These are phyloP conservation scores for Mallotus nudiflorus DNA, from an alignment of 345 rosid genomes.

Conservation along the genomic window DNA sequence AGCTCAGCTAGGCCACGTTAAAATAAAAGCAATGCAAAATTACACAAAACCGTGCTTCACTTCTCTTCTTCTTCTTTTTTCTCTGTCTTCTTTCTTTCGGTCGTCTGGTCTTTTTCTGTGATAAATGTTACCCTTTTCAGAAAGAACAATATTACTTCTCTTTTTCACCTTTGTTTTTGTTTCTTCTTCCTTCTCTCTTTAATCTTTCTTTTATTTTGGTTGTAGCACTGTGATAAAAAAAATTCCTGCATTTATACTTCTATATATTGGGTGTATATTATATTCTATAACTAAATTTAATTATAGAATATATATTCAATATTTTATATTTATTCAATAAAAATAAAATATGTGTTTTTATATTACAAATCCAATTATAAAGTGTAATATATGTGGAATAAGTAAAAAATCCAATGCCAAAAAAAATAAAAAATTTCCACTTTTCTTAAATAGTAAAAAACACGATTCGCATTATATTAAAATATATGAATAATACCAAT, in stretches of 20 bases:
- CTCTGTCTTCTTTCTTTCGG: neutral
- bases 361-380: too few species aligned
- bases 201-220: neutral
- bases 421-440: too few species aligned
- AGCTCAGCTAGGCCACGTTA: constrained; percentile 17
- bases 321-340: too few species aligned
- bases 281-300: too few species aligned
- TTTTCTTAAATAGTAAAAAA: too few species aligned
- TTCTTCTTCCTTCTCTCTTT: neutral
- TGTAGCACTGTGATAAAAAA: neutral
- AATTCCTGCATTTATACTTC: neutral
- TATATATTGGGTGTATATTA: too few species aligned
- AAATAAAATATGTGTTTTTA: too few species aligned
- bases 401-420: too few species aligned
- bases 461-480: too few species aligned
- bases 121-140: neutral
- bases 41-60: neutral
- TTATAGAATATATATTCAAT: too few species aligned
- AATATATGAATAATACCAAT: too few species aligned
- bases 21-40: neutral
- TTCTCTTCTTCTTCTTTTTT: neutral
- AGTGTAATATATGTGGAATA: too few species aligned
- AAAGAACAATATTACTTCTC: neutral
- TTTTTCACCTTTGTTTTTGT: neutral
- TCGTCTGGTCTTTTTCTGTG: neutral